Evolutionary conservation across 140 eudicot genomes (phyloP).

Genomic region (Ambrosia hybrid): DNA sequence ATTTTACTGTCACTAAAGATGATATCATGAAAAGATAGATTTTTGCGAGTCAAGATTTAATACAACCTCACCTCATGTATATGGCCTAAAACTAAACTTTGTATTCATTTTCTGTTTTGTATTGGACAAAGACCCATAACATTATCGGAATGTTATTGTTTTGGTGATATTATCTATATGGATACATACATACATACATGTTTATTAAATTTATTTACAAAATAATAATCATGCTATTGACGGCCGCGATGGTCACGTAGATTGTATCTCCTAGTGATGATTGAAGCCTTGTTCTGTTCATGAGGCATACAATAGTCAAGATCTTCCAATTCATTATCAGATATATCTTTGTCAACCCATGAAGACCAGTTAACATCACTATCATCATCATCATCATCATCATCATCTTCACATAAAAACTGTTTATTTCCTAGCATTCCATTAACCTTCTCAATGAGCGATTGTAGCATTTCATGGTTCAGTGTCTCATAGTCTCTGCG

Average conservation of each 20-base stretch:
- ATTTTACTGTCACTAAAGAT: constrained; percentile 70
- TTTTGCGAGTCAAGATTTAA: not conserved
- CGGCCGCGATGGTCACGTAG: no score
- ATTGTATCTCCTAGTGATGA: no score
- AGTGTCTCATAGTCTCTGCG: constrained; percentile 71
- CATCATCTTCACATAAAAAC: constrained; percentile 17
- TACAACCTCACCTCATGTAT: constrained; percentile 18
- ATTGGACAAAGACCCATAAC: not conserved
- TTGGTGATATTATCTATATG: no score
- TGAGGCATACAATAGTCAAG: no score
- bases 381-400: no score
- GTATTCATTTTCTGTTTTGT: constrained; percentile 5
- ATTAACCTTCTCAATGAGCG: constrained; percentile 56
- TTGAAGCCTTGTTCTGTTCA: no score
- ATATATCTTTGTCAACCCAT: constrained; percentile 59
- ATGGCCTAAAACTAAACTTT: constrained; percentile 1
- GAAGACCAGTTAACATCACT: constrained; percentile 67
- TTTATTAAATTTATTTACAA: no score
- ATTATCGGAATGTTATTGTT: not conserved
- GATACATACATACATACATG: no score
- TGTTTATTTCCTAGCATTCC: constrained; percentile 39
- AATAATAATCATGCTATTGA: no score
- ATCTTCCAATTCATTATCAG: constrained; percentile 38
- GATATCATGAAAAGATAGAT: constrained; percentile 63
- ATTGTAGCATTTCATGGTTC: constrained; percentile 60